phyloP scores from a whole-genome alignment of 129 eudicot genomes.

The Helichrysum umbraculigerum region DNA sequence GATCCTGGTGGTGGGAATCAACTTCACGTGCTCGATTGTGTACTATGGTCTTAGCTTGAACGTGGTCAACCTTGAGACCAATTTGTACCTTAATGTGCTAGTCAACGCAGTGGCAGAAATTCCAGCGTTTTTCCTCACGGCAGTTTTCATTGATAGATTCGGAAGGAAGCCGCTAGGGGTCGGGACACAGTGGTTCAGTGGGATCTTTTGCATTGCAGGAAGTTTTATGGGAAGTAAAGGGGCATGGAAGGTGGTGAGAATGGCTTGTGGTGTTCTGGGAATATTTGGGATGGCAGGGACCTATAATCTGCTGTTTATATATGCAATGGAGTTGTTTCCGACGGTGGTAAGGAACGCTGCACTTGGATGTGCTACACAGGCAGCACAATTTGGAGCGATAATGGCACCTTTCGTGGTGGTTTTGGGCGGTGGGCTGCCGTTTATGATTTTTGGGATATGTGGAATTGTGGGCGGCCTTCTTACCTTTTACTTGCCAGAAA shows the following conservation, averaged over 20 bases:
- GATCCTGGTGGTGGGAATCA: slow-evolving; percentile 62
- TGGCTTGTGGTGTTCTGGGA: slow-evolving; percentile 83
- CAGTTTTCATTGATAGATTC: slow-evolving; percentile 56
- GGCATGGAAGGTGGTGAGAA: slow-evolving; percentile 59
- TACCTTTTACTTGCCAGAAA: slow-evolving; percentile 81
- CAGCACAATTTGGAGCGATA: slow-evolving; percentile 88
- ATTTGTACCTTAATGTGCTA: slow-evolving; percentile 69
- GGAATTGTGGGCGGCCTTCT: slow-evolving; percentile 76
- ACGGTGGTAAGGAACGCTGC: slow-evolving; percentile 97
- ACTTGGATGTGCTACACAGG: slow-evolving; percentile 90
- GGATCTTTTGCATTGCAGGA: slow-evolving; percentile 66
- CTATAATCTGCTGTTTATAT: slow-evolving; percentile 78
- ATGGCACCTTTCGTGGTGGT: slow-evolving; percentile 83
- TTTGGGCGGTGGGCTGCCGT: slow-evolving; percentile 62
- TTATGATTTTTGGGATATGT: slow-evolving; percentile 65
- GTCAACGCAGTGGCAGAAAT: slow-evolving; percentile 79
- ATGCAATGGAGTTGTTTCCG: slow-evolving; percentile 88
- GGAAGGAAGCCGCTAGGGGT: slow-evolving; percentile 85
- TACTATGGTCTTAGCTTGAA: slow-evolving; percentile 91
- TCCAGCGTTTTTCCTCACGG: slow-evolving; percentile 78
- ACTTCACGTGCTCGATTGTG: slow-evolving; percentile 68
- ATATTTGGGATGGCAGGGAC: slow-evolving; percentile 97
- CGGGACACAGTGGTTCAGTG: slow-evolving; percentile 87
- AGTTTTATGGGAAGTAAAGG: slow-evolving; percentile 49
- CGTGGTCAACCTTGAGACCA: slow-evolving; percentile 90